A percentile compares a stretch with the other conserved stretches of the same genome.
Evolutionary conservation across 2,329 filamentous ascomycete species (phyloP).

Genomic region (Calonectria pseudoturangicola): DNA sequence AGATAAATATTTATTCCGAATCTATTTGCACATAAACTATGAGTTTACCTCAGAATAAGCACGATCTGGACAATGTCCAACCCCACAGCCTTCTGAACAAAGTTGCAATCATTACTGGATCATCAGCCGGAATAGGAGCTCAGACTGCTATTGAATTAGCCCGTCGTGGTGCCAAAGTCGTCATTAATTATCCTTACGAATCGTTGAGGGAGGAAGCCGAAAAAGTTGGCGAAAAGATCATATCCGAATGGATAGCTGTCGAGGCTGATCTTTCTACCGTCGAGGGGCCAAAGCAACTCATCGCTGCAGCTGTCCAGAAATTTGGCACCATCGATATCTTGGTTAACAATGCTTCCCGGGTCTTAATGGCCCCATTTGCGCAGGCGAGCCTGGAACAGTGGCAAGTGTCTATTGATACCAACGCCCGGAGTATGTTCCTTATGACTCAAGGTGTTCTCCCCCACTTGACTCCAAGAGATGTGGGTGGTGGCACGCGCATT

Average conservation of each 20-base stretch:
- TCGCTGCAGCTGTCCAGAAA: not conserved
- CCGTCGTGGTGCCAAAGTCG: not conserved
- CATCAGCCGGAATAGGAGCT: slow-evolving; percentile 10
- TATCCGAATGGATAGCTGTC: slow-evolving; percentile 5
- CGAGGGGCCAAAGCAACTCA: slow-evolving; percentile 1
- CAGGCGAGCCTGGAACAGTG: not conserved
- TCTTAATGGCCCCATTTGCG: not conserved
- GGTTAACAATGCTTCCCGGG: slow-evolving; percentile 11
- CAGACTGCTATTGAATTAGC: not conserved
- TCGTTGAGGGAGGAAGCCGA: not conserved
- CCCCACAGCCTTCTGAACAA: not conserved
- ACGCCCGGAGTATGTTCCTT: slow-evolving; percentile 15
- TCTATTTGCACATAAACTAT: not conserved
- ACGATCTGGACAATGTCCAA: not conserved
- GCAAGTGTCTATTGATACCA: not conserved
- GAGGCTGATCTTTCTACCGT: slow-evolving; percentile 5
- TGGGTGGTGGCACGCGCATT: slow-evolving; percentile 6
- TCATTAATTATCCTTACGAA: slow-evolving; percentile 3
- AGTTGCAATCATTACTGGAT: not conserved
- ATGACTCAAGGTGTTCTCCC: not conserved
- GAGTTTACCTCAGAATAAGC: not conserved
- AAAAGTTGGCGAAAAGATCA: not conserved
- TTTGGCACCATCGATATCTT: slow-evolving; percentile 17
- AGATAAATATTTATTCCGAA: too few relatives aligned
- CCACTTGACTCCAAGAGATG: not conserved